Base-by-base conservation (phyloP, 139 green algal genomes). In the Chlorella vulgaris region DNA sequence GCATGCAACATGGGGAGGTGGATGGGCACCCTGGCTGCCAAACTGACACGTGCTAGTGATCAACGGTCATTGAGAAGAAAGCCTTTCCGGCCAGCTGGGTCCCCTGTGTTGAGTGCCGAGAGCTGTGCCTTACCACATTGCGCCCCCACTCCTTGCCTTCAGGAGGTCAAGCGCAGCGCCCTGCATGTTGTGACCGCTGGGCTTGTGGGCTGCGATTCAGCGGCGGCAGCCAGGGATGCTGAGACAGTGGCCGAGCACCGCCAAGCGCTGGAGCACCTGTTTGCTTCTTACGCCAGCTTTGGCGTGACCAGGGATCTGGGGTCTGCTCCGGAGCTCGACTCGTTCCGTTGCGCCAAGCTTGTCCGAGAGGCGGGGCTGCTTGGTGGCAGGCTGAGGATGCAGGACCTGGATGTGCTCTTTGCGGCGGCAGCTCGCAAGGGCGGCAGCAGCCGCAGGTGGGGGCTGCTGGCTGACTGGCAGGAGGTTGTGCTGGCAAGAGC, bases 281-380 rank as follows among this genome's bases (percentile, higher is more conserved):
- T 79, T 33, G 38, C 73, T 35, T 31, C 51, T 33, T 79, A 58
- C 5, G 73, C 73, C 73, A n/a, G 5, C 35, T 67, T 79, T 51
- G 73, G 73, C 35, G 15, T 62, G 69, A n/a, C n/a, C n/a, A 40
- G 29, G 6, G 69, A 33, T 39, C 6, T 13, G 1, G 26, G 36
- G 29, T 13, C 33, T 51, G 10, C 73, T 26, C 33, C 28, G 2
- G 73, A 69, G 53, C 53, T 79, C 0, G 73, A 79, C 36, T 79
- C 73, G 35, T 79, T 79, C 73, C 73, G 73, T 51, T 69, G 51
- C 53, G 15, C 51, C 73, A 79, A 79, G 73, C 50, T 79, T 24
- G 26, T 10, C 4, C 73, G 73, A 8, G 73, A 79, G 73, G 73
- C 51, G 1, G 73, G 73, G 42, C 24, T 79, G 73, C 73, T 79